Evolutionary conservation across 306 rosid genomes (phyloP).

Genomic region (Lathyrus tuberosus): DNA sequence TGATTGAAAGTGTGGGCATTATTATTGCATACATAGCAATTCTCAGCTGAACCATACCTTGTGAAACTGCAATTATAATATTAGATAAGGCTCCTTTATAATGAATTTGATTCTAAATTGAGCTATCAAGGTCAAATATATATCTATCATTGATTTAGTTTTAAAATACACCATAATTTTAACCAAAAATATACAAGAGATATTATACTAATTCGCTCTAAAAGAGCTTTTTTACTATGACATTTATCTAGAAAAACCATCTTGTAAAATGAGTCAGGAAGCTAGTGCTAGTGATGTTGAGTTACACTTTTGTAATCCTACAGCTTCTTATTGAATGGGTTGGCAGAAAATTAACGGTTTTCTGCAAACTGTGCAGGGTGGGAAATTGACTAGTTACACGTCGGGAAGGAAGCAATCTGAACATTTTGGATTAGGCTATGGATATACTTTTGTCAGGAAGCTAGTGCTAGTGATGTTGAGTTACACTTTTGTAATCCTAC

Average conservation of each 20-base stretch:
- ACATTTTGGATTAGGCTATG: slow-evolving; percentile 84
- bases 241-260: not conserved
- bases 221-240: too few relatives aligned
- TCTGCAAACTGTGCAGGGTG: slow-evolving; percentile 60
- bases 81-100: too few relatives aligned
- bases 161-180: not conserved
- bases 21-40: slow-evolving; percentile 3
- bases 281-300: not conserved
- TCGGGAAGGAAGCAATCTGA: slow-evolving; percentile 69
- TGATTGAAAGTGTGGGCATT: slow-evolving; percentile 11
- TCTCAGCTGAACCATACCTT: slow-evolving; percentile 6
- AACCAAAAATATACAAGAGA: not conserved
- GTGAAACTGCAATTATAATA: too few relatives aligned
- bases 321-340: not conserved
- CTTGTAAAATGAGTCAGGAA: not conserved
- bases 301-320: not conserved
- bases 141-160: not conserved
- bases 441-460: too few relatives aligned
- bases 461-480: too few relatives aligned
- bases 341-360: slow-evolving; percentile 32
- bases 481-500: too few relatives aligned
- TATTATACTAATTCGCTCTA: not conserved
- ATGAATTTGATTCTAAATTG: too few relatives aligned
- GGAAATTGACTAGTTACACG: slow-evolving; percentile 80
- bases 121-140: too few relatives aligned